Base-by-base conservation (phyloP, 352 stramenopile genomes). In the Phytophthora nicotianae region DNA sequence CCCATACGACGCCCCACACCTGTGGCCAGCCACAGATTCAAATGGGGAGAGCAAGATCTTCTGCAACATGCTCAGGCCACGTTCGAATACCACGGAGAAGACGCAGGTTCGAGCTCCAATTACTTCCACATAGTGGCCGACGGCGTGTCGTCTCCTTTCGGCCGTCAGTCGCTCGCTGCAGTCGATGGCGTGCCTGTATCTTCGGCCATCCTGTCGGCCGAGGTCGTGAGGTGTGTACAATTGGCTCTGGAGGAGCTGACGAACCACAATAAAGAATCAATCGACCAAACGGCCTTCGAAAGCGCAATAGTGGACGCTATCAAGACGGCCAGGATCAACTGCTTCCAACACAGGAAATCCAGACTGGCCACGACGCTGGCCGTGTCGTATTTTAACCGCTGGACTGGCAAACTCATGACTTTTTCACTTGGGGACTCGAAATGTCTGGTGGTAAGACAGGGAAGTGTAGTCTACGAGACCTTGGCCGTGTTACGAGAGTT, bases 351-450 rank as follows among this genome's bases (percentile, higher is more conserved):
- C 49, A 62, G 82, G 19, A 79, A 86, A 24, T 88, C 79, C 24
- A 72, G 81, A 17, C 66, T 94, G 32, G 86, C 83, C 0, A 82
- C 86, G 27, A 92, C 86, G 37, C 50, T 94, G 13, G 74, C 68
- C 2, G 86, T 92, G 24, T 77, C 74, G 32, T 91, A 91, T 60
- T 90, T 94, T 54, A 84, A 92, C 41, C 68, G 77, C 8, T 90
- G 83, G 80, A 79, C 65, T 16, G 81, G 77, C 5, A 68, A 55
- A n/a, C 56, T 94, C 19, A 58, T 77, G 29, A 86, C 76, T 16
- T 94, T 94, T 33, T 78, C 81, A n/a, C 72, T 94, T 3, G 86
- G 86, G 23, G 86, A 94, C 64, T 90, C 74, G 65, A 94, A 94
- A 66, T 81, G 69, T 41, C 11, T 92, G 19, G 70, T 94, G 16